Conservation (phyloP, 768 basidiomycete species). For the Hygrophorus russula region DNA sequence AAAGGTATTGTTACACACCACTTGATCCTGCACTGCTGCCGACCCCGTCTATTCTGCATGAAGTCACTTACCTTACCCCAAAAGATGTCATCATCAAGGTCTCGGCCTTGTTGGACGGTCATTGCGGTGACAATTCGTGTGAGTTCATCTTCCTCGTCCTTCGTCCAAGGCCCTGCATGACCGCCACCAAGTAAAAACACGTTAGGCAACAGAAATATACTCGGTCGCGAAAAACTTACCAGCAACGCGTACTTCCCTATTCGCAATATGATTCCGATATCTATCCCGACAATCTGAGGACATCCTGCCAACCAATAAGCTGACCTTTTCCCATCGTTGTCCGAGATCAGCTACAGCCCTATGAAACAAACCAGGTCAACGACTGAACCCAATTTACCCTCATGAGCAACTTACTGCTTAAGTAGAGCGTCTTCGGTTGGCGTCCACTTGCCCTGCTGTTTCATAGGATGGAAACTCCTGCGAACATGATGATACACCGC, state of each 20-base stretch:
- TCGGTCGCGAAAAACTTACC: conserved; percentile 25
- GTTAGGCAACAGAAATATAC: not conserved
- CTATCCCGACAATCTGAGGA: conserved; percentile 77
- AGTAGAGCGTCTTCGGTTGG: conserved; percentile 53
- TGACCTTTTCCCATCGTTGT: conserved; percentile 75
- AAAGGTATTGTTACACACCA: conserved; percentile 35
- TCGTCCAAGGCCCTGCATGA: conserved; percentile 54
- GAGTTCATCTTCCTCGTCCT: conserved; percentile 67
- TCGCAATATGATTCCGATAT: conserved; percentile 72
- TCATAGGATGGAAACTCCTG: conserved; percentile 56
- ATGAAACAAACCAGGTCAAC: conserved; percentile 1
- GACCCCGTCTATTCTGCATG: conserved; percentile 66
- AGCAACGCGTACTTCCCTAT: conserved; percentile 47
- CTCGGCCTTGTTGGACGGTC: conserved; percentile 61
- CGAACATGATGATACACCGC: conserved; percentile 80
- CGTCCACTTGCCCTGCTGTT: conserved; percentile 61
- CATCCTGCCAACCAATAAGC: conserved; percentile 58
- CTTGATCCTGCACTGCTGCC: conserved; percentile 84
- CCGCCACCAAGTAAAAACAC: not conserved
- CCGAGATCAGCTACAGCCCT: conserved; percentile 65
- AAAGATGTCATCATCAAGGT: conserved; percentile 70
- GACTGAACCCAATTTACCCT: not conserved
- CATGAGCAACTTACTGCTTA: conserved; percentile 35
- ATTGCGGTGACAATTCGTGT: conserved; percentile 67
- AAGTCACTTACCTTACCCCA: conserved; percentile 69